A percentile compares a stretch with the other conserved stretches of the same genome.
Evolutionary conservation across 2,329 filamentous ascomycete species (phyloP).

Genomic region (Thelonectria olida): DNA sequence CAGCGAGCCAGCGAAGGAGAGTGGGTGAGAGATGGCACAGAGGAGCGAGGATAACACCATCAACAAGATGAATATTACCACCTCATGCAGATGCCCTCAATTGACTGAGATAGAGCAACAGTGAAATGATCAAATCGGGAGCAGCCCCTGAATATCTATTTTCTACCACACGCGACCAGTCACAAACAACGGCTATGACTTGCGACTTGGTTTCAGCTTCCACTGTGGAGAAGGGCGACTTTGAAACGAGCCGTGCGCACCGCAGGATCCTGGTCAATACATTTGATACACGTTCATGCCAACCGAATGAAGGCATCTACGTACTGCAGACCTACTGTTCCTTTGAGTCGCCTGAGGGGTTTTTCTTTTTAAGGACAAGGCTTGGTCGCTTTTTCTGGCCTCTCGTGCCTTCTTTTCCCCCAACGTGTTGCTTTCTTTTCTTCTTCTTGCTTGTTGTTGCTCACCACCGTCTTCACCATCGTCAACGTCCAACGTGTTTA

Average conservation of each 20-base stretch:
- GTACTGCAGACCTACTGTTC: too few relatives aligned
- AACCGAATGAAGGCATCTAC: too few relatives aligned
- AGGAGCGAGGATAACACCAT: too few relatives aligned
- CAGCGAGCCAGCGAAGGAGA: too few relatives aligned
- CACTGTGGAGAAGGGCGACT: conserved; percentile 25
- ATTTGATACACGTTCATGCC: conserved; percentile 30
- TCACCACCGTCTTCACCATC: conserved; percentile 4
- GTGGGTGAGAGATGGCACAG: too few relatives aligned
- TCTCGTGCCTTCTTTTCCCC: neutral
- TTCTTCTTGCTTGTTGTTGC: conserved; percentile 3
- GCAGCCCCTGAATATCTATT: conserved; percentile 1
- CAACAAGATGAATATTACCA: too few relatives aligned
- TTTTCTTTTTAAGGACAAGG: conserved; percentile 12
- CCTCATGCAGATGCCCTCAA: too few relatives aligned
- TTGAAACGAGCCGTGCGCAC: conserved; percentile 38
- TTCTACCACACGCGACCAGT: conserved; percentile 5
- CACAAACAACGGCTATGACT: neutral
- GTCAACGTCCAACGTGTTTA: conserved; percentile 23
- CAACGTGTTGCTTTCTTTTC: neutral
- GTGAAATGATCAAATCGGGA: too few relatives aligned
- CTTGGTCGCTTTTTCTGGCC: conserved; percentile 3
- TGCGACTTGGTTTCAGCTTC: conserved; percentile 35
- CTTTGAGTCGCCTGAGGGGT: neutral
- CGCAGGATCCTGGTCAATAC: conserved; percentile 20
- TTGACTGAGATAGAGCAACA: too few relatives aligned